phyloP scores from a whole-genome alignment of 1,284 basidiomycete species.

The Bjerkandera adusta region DNA sequence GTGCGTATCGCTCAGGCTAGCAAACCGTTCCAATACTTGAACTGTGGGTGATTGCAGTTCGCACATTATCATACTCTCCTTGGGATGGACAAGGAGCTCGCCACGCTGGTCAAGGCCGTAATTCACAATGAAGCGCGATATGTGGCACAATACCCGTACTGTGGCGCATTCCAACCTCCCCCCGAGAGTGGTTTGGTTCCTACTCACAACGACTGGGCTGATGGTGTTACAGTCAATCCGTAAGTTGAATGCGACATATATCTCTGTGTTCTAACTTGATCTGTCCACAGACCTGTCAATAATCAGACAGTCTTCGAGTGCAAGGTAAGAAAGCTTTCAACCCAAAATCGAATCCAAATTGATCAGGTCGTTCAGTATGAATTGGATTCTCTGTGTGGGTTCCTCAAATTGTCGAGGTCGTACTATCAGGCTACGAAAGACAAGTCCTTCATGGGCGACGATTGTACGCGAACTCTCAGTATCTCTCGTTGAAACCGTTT shows the following conservation, averaged over 20 bases:
- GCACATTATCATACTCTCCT: conserved; percentile 64
- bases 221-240: conserved; percentile 69
- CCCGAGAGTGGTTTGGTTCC: conserved; percentile 64
- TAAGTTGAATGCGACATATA: conserved; percentile 32
- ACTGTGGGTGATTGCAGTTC: conserved; percentile 40
- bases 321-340: conserved; percentile 48
- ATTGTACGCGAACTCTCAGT: conserved; percentile 44
- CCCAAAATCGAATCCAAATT: neutral
- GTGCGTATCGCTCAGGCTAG: conserved; percentile 30
- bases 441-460: conserved; percentile 63
- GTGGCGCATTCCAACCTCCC: conserved; percentile 75
- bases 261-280: neutral
- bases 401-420: conserved; percentile 71
- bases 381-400: conserved; percentile 72
- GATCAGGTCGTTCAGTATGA: conserved; percentile 52
- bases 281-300: conserved; percentile 53
- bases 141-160: conserved; percentile 71
- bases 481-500: conserved; percentile 5
- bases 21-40: neutral
- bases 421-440: conserved; percentile 73
- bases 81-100: conserved; percentile 53
- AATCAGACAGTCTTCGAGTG: conserved; percentile 74
- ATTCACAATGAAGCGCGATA: conserved; percentile 79
- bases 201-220: conserved; percentile 63
- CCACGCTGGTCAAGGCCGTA: conserved; percentile 65